Evolutionary conservation across 495 filamentous ascomycete genomes (phyloP).

Genomic region (Clohesyomyces aquaticus): DNA sequence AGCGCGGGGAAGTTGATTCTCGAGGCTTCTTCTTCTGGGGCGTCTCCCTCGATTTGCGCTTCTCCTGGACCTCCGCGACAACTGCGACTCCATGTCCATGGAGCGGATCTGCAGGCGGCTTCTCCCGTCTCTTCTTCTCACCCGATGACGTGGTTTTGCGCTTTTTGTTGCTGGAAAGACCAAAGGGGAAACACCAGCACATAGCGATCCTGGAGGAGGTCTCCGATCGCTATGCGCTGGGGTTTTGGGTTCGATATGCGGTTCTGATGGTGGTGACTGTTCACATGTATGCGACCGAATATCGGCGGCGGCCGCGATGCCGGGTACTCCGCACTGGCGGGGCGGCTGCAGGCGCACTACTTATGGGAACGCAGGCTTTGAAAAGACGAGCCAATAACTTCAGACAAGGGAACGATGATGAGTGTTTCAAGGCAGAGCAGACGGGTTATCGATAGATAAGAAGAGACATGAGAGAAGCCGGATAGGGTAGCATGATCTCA

Average conservation of each 20-base stretch:
- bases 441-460: slow-evolving; percentile 25
- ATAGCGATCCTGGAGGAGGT: slow-evolving; percentile 34
- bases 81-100: slow-evolving; percentile 28
- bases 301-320: slow-evolving; percentile 26
- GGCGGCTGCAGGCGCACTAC: slow-evolving; percentile 22
- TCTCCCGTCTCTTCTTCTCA: slow-evolving; percentile 36
- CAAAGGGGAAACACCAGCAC: slow-evolving; percentile 40
- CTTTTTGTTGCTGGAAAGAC: slow-evolving; percentile 28
- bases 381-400: slow-evolving; percentile 26
- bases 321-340: slow-evolving; percentile 21
- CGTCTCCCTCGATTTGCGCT: slow-evolving; percentile 30
- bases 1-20: slow-evolving; percentile 16
- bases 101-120: slow-evolving; percentile 18
- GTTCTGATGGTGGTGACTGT: slow-evolving; percentile 25
- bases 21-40: slow-evolving; percentile 21
- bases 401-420: not conserved
- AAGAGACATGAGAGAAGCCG: slow-evolving; percentile 14
- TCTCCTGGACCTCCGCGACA: slow-evolving; percentile 32
- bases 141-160: slow-evolving; percentile 35
- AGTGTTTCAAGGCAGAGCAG: slow-evolving; percentile 18
- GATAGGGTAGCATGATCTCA: slow-evolving; percentile 34
- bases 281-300: slow-evolving; percentile 26
- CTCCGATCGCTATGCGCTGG: slow-evolving; percentile 29
- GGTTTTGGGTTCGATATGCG: slow-evolving; percentile 14
- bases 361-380: slow-evolving; percentile 27